A percentile compares a stretch with the other conserved stretches of the same genome.
These are phyloP conservation scores for Cenchrus americanus DNA, from an alignment of 176 grass and related monocot genomes.

Conservation along the genomic window DNA sequence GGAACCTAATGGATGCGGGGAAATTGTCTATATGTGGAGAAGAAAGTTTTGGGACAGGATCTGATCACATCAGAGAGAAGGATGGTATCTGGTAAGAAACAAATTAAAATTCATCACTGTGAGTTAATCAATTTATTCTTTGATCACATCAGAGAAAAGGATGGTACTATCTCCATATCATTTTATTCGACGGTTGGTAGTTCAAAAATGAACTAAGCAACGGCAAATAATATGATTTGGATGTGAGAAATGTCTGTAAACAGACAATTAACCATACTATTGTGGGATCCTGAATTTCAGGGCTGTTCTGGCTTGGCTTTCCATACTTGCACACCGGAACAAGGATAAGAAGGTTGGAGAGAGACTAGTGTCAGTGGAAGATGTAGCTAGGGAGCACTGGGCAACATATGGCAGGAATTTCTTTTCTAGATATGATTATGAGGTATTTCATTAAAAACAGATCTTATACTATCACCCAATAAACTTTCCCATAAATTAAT, in stretches of 20 bases:
- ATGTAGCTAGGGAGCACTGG: conserved; percentile 91
- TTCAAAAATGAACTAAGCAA: too few species aligned
- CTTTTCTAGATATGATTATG: conserved; percentile 95
- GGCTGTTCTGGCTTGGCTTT: conserved; percentile 98
- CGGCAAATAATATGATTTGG: too few species aligned
- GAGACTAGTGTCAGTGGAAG: conserved; percentile 81
- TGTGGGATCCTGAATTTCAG: conserved; percentile 42
- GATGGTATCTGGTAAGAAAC: conserved; percentile 87
- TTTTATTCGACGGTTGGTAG: too few species aligned
- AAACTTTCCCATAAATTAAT: not conserved
- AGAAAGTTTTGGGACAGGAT: conserved; percentile 94
- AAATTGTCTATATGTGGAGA: conserved; percentile 90
- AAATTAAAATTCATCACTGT: conserved; percentile 4
- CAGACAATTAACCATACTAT: not conserved
- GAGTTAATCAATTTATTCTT: not conserved
- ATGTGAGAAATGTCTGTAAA: not conserved
- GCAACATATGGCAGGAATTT: conserved; percentile 90
- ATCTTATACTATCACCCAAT: not conserved
- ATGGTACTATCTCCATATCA: too few species aligned
- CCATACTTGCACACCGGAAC: conserved; percentile 77
- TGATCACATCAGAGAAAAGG: too few species aligned
- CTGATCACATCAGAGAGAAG: conserved; percentile 95
- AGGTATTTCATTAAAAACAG: conserved; percentile 54
- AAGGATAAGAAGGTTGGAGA: conserved; percentile 78
- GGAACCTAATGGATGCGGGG: conserved; percentile 90